phyloP scores from a whole-genome alignment of 192 early-diverging fungal species.

The Globomyces pollinis-pini region DNA sequence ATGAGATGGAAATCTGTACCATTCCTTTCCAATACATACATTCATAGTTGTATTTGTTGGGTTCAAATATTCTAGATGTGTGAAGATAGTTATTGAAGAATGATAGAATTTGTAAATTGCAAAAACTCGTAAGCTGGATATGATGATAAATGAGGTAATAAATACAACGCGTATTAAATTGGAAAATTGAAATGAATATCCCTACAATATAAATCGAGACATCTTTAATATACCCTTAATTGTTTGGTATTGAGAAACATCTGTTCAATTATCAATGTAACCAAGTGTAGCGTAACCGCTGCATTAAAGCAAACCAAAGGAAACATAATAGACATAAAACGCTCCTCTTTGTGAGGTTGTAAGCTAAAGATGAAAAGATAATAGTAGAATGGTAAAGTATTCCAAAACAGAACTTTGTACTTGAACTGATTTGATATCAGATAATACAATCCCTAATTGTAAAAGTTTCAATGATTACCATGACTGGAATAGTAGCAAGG shows the following conservation, averaged over 20 bases:
- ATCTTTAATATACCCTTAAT: background rate
- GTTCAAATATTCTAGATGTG: slow-evolving; percentile 23
- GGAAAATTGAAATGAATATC: too few relatives aligned
- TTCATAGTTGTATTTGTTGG: slow-evolving; percentile 5
- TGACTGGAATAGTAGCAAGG: slow-evolving; percentile 48
- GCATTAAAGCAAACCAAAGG: slow-evolving; percentile 79
- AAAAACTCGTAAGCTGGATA: slow-evolving; percentile 9
- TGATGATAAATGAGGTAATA: background rate
- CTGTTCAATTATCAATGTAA: background rate
- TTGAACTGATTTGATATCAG: background rate
- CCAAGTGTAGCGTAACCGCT: slow-evolving; percentile 41
- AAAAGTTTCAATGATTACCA: slow-evolving; percentile 35
- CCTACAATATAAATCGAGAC: too few relatives aligned
- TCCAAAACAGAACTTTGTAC: slow-evolving; percentile 24
- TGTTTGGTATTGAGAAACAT: background rate
- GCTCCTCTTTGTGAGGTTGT: slow-evolving; percentile 97
- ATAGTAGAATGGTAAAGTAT: slow-evolving; percentile 62
- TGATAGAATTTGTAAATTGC: slow-evolving; percentile 65
- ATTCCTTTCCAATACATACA: slow-evolving; percentile 88
- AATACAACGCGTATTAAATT: background rate
- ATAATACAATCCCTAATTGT: slow-evolving; percentile 1
- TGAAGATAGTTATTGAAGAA: slow-evolving; percentile 65
- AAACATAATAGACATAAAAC: slow-evolving; percentile 88
- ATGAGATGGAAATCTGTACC: slow-evolving; percentile 90
- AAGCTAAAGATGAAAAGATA: slow-evolving; percentile 69